These are phyloP conservation scores for Pneumocystis jirovecii DNA, from an alignment of 1,139 yeast species.

Conservation along the genomic window DNA sequence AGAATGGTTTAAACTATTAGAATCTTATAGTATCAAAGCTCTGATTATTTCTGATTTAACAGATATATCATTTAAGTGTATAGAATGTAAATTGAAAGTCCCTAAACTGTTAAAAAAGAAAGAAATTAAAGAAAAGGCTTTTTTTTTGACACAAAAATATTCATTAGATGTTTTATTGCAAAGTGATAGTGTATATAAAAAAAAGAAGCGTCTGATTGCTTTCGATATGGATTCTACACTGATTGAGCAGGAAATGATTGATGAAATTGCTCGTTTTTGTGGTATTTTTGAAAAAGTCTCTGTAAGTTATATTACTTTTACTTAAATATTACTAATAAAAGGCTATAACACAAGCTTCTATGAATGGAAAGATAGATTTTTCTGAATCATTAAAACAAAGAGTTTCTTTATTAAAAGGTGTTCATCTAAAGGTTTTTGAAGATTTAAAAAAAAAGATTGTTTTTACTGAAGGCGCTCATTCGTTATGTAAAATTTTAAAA, in stretches of 20 bases:
- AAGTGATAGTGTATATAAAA: conserved; percentile 6
- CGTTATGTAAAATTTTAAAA: conserved; percentile 50
- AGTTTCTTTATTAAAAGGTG: conserved; percentile 65
- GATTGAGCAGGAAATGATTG: conserved; percentile 82
- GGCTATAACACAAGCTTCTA: conserved; percentile 73
- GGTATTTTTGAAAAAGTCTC: conserved; percentile 61
- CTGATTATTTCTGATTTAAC: not conserved
- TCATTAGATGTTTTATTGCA: not conserved
- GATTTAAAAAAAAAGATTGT: conserved; percentile 53
- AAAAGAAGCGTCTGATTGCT: conserved; percentile 48
- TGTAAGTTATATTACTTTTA: conserved; percentile 18
- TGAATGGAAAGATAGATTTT: conserved; percentile 95
- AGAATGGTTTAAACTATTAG: not conserved
- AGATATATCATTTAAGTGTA: not conserved
- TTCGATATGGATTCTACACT: conserved; percentile 98
- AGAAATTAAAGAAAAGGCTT: not conserved
- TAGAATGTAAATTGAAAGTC: not conserved
- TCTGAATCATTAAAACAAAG: conserved; percentile 63
- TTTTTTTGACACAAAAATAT: not conserved
- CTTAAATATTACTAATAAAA: not conserved
- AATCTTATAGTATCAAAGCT: not conserved
- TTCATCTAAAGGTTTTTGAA: conserved; percentile 65
- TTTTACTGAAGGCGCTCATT: conserved; percentile 72
- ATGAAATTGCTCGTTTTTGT: conserved; percentile 82
- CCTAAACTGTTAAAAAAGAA: not conserved